Percentiles rank a stretch among this genome's conserved stretches.
These are phyloP conservation scores for Cotoneaster glaucophyllus DNA, from an alignment of 306 rosid genomes.

Conservation along the genomic window DNA sequence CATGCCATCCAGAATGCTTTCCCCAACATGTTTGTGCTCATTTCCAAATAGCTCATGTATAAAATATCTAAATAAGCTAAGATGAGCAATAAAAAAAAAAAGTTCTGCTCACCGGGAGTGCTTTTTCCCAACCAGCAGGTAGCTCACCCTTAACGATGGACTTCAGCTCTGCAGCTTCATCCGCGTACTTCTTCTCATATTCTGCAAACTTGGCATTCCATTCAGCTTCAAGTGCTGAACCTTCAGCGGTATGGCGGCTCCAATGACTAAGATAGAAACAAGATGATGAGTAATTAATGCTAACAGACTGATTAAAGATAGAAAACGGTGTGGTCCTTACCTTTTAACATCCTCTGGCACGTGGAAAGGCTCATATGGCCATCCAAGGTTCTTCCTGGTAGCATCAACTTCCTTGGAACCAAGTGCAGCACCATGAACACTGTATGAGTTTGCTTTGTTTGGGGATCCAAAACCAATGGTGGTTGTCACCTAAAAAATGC, in stretches of 20 bases:
- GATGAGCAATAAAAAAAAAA: neutral
- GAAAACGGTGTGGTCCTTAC: constrained; percentile 32
- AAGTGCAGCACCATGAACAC: constrained; percentile 95
- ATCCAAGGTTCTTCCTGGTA: constrained; percentile 85
- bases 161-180: constrained; percentile 76
- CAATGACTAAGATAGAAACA: constrained; percentile 57
- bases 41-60: neutral
- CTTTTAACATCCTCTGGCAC: constrained; percentile 92
- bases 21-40: neutral
- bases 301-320: neutral
- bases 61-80: neutral
- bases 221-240: constrained; percentile 77
- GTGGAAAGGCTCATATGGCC: constrained; percentile 96
- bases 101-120: constrained; percentile 73
- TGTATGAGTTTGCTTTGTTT: constrained; percentile 92
- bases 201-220: constrained; percentile 91
- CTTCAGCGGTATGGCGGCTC: constrained; percentile 79
- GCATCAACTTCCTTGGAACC: constrained; percentile 99
- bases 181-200: constrained; percentile 82
- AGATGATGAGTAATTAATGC: constrained; percentile 18
- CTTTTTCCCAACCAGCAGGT: constrained; percentile 94
- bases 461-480: constrained; percentile 99
- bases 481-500: constrained; percentile 69
- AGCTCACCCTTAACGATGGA: constrained; percentile 61
- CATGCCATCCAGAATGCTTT: neutral